Evolutionary conservation across 1,139 yeast genomes (phyloP), one percentile per base, ranked within the genome.

Genomic region (Pichia sp.): DNA sequence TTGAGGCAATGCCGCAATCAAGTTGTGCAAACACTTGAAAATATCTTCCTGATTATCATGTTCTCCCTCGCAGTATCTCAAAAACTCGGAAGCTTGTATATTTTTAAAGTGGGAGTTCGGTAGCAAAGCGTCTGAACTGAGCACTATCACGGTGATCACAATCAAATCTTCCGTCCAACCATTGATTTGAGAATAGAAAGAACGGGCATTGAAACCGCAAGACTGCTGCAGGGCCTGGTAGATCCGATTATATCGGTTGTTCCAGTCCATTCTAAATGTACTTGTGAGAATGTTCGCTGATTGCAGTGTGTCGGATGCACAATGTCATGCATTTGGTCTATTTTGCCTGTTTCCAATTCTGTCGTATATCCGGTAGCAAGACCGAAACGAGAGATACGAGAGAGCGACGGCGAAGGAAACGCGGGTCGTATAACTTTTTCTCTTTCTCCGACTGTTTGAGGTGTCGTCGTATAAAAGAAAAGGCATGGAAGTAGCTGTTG

Each of bases 381-480:
- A 23, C 26, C 26, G 26, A 23, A 23, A 23, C 26, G 26, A 23
- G 26, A 23, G 26, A 23, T 23, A 23, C 26, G 26, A 23, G 26
- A 23, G 26, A 23, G 26, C 26, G 26, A 23, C n/a, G n/a, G n/a
- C n/a, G 13, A 34, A n/a, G 30, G 29, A 29, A 45, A 45, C 47
- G 47, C 47, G 47, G 47, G 34, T 45, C 47, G 47, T 45, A 45
- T 45, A 45, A 8, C 15, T n/a, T 23, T 23, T 23, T 23, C 26
- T 23, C 26, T 23, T 36, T 47, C 11, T 30, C 26, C 19, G 13
- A 8, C 11, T 26, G 23, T 43, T 43, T 36, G 13, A 13, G 13
- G 10, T n/a, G 41, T 36, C 16, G 41, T 36, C 41, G 41, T 36
- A 36, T n/a, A 36, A 36, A 36, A n/a, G 41, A 36, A 36, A 36